Evolutionary conservation across 805 yeast species (phyloP).

Genomic region (Spathaspora arborariae): DNA sequence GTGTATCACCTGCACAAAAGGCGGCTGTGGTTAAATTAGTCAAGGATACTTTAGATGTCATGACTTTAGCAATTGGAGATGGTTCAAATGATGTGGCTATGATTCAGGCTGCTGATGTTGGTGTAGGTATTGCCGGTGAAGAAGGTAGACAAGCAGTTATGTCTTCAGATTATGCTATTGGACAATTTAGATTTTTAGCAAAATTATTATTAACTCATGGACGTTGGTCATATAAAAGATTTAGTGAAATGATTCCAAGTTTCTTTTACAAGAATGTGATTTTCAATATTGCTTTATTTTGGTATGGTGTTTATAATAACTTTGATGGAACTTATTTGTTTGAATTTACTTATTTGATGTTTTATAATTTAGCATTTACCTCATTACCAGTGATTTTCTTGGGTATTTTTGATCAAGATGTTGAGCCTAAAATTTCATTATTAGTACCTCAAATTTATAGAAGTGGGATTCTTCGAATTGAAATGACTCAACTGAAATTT

Average conservation of each 20-base stretch:
- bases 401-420: conserved; percentile 82
- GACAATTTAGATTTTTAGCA: conserved; percentile 72
- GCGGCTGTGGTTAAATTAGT: conserved; percentile 80
- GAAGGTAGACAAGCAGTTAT: conserved; percentile 88
- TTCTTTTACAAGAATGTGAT: conserved; percentile 78
- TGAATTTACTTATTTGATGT: conserved; percentile 77
- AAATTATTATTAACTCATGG: conserved; percentile 74
- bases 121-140: conserved; percentile 89
- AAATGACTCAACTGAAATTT: conserved; percentile 68
- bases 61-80: conserved; percentile 86
- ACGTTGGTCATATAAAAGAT: conserved; percentile 80
- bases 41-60: conserved; percentile 68
- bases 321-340: conserved; percentile 78
- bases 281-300: conserved; percentile 69
- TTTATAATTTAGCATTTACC: conserved; percentile 79
- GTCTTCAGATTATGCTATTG: conserved; percentile 85
- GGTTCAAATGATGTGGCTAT: conserved; percentile 89
- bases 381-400: conserved; percentile 75
- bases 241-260: conserved; percentile 79
- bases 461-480: conserved; percentile 66
- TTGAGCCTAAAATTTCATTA: conserved; percentile 61
- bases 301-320: conserved; percentile 73
- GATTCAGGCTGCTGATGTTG: conserved; percentile 86
- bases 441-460: conserved; percentile 73
- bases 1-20: conserved; percentile 86